Conservation (phyloP, 2,329 filamentous ascomycete genomes). For the Apiospora aurea region DNA sequence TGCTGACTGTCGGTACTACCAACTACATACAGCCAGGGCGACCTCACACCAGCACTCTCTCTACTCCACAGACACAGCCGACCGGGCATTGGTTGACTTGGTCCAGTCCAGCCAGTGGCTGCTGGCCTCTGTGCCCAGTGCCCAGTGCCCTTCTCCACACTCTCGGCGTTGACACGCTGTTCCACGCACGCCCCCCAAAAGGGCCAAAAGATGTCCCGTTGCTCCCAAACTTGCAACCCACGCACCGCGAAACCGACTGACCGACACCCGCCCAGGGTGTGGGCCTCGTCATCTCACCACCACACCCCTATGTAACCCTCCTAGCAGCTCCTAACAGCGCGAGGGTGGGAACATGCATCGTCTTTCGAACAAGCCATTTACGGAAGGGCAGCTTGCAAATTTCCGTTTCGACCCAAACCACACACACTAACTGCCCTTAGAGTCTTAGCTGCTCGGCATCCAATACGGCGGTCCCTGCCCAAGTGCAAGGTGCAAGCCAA, state of each 20-base stretch:
- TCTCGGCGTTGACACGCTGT: conserved; percentile 10
- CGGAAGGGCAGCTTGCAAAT: conserved; percentile 16
- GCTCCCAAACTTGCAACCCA: background rate
- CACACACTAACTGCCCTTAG: conserved; percentile 4
- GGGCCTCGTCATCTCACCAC: conserved; percentile 20
- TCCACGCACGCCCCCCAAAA: conserved; percentile 15
- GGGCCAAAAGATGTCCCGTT: conserved; percentile 12
- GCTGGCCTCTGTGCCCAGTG: background rate
- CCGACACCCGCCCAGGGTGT: conserved; percentile 12
- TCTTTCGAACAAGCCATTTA: conserved; percentile 20
- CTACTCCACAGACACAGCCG: conserved; percentile 13
- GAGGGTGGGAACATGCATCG: conserved; percentile 18
- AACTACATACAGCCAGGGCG: too few species aligned
- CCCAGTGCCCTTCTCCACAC: background rate
- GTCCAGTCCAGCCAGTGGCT: background rate
- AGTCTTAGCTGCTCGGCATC: background rate
- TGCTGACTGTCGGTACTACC: background rate
- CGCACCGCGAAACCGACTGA: conserved; percentile 17
- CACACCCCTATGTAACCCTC: conserved; percentile 21
- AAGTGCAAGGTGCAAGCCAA: background rate
- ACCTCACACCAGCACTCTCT: background rate
- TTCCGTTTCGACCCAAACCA: conserved; percentile 20
- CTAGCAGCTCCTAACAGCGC: background rate
- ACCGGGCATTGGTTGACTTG: background rate
- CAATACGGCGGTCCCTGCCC: conserved; percentile 12